Evolutionary conservation across 768 basidiomycete species (phyloP).

Genomic region (Asterophora parasitica): DNA sequence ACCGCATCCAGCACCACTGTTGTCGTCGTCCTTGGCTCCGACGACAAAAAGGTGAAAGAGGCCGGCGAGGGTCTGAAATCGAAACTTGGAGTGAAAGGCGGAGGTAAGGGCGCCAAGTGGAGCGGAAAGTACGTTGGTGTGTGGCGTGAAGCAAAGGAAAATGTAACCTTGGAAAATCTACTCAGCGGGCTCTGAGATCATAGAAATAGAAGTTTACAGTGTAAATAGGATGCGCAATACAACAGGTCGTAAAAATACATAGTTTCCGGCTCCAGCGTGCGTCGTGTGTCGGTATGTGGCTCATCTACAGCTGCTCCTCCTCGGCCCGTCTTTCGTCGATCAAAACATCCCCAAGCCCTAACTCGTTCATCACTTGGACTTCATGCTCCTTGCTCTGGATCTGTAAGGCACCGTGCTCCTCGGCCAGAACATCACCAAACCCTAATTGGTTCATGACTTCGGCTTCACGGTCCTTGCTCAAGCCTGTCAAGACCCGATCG

Average conservation of each 20-base stretch:
- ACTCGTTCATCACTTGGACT: neutral
- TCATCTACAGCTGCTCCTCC: slow-evolving; percentile 8
- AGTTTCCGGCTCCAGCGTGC: neutral
- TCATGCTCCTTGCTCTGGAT: no score
- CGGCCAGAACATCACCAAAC: no score
- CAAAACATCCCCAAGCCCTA: neutral
- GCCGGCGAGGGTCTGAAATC: slow-evolving; percentile 53
- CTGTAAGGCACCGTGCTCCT: no score
- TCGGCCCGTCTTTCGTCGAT: neutral
- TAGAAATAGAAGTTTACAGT: slow-evolving; percentile 3
- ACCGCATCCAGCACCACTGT: slow-evolving; percentile 43
- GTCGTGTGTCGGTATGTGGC: neutral
- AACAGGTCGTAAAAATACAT: slow-evolving; percentile 5
- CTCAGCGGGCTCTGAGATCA: slow-evolving; percentile 24
- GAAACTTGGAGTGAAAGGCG: slow-evolving; percentile 65
- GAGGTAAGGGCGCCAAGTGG: slow-evolving; percentile 72
- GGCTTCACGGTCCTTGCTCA: no score
- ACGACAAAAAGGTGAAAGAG: slow-evolving; percentile 55
- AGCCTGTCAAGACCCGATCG: no score
- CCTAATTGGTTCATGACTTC: no score
- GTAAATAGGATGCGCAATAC: slow-evolving; percentile 5
- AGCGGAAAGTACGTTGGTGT: slow-evolving; percentile 69
- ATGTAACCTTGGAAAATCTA: slow-evolving; percentile 32
- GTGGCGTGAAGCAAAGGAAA: slow-evolving; percentile 51
- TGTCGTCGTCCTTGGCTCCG: slow-evolving; percentile 56